phyloP scores from a whole-genome alignment of 2,329 filamentous ascomycete species.

The Ambrosiella xylebori region DNA sequence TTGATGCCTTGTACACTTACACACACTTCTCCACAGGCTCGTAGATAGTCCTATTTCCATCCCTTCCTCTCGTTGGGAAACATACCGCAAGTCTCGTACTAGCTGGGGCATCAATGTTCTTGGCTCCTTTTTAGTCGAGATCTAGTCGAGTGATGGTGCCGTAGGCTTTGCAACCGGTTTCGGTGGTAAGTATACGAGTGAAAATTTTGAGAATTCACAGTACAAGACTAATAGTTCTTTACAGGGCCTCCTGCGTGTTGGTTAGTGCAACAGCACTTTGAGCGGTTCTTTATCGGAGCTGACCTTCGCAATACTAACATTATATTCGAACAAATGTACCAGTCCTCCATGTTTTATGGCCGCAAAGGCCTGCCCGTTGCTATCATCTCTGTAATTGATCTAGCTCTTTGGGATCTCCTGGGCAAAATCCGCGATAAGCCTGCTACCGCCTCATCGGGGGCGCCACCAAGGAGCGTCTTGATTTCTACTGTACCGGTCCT shows the following conservation, averaged over 20 bases:
- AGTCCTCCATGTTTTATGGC: constrained; percentile 89
- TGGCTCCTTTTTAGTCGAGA: constrained; percentile 79
- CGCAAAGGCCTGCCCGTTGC: constrained; percentile 80
- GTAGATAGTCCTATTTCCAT: constrained; percentile 86
- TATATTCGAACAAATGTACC: constrained; percentile 93
- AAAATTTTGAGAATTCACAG: background rate
- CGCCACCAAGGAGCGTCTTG: constrained; percentile 62
- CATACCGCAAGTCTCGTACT: constrained; percentile 74
- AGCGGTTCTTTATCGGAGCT: constrained; percentile 74
- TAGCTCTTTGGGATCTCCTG: constrained; percentile 81
- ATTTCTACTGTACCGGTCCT: constrained; percentile 92
- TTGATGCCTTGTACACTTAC: background rate
- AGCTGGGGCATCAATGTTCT: constrained; percentile 94
- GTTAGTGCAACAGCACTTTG: constrained; percentile 85
- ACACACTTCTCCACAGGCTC: constrained; percentile 41
- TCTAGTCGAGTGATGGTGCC: constrained; percentile 79
- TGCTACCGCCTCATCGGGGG: constrained; percentile 91
- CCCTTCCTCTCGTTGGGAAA: constrained; percentile 75
- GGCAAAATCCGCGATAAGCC: constrained; percentile 86
- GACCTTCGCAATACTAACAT: constrained; percentile 84
- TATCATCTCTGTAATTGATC: constrained; percentile 84
- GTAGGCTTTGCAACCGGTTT: constrained; percentile 89
- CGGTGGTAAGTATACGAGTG: constrained; percentile 36
- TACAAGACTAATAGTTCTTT: background rate
- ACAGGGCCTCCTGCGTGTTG: constrained; percentile 74